Percentiles rank a stretch among this genome's conserved stretches.
Evolutionary conservation across 2,329 filamentous ascomycete species (phyloP).

Genomic region (Monascus ruber): DNA sequence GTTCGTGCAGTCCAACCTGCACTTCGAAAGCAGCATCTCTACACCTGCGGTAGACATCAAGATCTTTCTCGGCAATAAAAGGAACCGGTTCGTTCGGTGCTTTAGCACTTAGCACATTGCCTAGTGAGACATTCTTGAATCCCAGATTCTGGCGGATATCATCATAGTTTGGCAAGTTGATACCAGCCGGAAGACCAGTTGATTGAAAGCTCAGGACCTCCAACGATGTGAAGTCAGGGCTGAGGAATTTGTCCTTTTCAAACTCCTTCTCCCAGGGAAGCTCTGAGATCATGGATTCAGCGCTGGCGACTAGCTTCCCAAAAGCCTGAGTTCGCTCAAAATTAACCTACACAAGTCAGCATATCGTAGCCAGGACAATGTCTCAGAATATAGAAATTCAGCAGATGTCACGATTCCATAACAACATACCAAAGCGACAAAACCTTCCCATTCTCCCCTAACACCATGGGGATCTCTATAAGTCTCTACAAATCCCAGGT

Average conservation of each 20-base stretch:
- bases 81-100: conserved; percentile 85
- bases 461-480: conserved; percentile 75
- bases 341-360: conserved; percentile 49
- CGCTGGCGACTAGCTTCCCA: conserved; percentile 68
- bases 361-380: conserved; percentile 7
- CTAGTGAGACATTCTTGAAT: conserved; percentile 68
- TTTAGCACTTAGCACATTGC: conserved; percentile 85
- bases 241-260: conserved; percentile 91
- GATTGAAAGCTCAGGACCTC: conserved; percentile 77
- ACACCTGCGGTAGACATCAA: conserved; percentile 68
- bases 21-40: conserved; percentile 86
- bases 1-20: conserved; percentile 87
- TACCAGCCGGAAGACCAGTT: conserved; percentile 50
- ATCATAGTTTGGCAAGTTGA: conserved; percentile 48
- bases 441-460: conserved; percentile 75
- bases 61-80: conserved; percentile 70
- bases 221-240: conserved; percentile 88
- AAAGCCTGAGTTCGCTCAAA: conserved; percentile 83
- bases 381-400: not conserved
- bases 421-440: conserved; percentile 50
- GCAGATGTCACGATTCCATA: conserved; percentile 1
- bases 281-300: conserved; percentile 73
- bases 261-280: conserved; percentile 82
- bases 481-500: conserved; percentile 76
- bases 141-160: conserved; percentile 51